Evolutionary conservation across 768 basidiomycete genomes (phyloP), one percentile per base, ranked within the genome.

Genomic region (Tephrocybe sp.): DNA sequence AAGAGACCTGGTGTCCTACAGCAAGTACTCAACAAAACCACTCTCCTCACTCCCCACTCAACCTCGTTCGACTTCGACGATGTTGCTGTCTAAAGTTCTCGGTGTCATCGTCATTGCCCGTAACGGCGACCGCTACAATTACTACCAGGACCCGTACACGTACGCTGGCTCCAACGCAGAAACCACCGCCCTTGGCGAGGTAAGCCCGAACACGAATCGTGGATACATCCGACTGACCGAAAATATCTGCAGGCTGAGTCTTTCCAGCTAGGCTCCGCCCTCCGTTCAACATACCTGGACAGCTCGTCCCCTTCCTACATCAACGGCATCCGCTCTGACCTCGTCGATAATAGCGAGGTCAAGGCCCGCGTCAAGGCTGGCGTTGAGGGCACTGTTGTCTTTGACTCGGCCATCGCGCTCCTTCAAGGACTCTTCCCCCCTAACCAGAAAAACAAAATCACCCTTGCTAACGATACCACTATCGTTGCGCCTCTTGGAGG

Each of bases 401-500:
- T 90, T 67, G 90, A 93, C 74, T 87, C 87, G 5, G 85, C 89
- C 26, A 86, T 87, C 45, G 90, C 92, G 25, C 74, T 92, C 45
- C 79, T 92, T 34, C 92, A 94, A 68, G 90, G 91, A 35, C 74
- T 93, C 41, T 92, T 85, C 78, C 91, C 91, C 19, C 89, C 91
- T n/a, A 87, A 78, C 62, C 69, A 73, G 9, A 74, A 78, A 30
- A 87, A 89, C 69, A 83, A 79, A 61, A 86, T 87, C 57, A 74
- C 74, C 5, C 83, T 95, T 13, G 92, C 92, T 2, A 90, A 95
- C 55, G 88, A 83, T 48, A 82, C 83, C 12, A 79, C 74, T 21
- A 72, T 94, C 55, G 66, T 79, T 18, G 82, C 87, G 1, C 91
- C 92, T 21, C 78, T 93, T 8, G 80, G 81, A 13, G 89, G 89